Base-by-base conservation (phyloP, 495 filamentous ascomycete genomes). In the Geoglossum glabrum region DNA sequence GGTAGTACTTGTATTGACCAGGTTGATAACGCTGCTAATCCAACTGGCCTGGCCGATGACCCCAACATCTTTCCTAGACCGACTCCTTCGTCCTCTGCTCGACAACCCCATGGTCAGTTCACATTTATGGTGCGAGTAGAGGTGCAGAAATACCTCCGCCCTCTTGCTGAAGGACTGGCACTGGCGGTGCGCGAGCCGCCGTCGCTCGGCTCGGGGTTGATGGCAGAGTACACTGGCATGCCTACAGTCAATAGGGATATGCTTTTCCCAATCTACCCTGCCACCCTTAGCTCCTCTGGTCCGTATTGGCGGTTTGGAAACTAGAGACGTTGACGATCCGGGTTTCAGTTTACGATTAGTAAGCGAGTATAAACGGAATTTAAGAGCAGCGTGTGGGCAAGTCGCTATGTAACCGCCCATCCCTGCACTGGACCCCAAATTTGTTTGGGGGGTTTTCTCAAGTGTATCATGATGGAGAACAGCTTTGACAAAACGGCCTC, bases 1-100 rank as follows among this genome's bases (percentile, higher is more conserved):
- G 28, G 31, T 19, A 76, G 55, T 77, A 87, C 84, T 97, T 6
- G 92, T 98, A 70, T 98, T 98, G 59, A 97, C 73, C 19, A 98
- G 71, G 67, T 97, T 98, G 73, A 96, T 85, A 62, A 93, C 84
- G 64, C 88, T 93, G 71, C 86, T 93, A 46, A 82, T 64, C 86
- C 89, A 96, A 56, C 85, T 83, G 54, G 93, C 92, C 62, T 87
- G 77, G 15, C 92, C 90, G 38, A 69, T 66, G 52, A 70, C 71
- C 61, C 71, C 69, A 57, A 70, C 64, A 62, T 73, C 72, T 68
- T 76, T 77, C 62, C 74, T 80, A 1, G 73, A 72, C 64, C 72
- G 68, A n/a, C 63, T 61, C 45, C 57, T 52, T 28, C 43, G 43
- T 17, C 57, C 19, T n/a, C 31, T 50, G 13, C 9, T 2, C n/a